Base-by-base conservation (phyloP, 768 basidiomycete genomes). In the Lyophyllum decastes region DNA sequence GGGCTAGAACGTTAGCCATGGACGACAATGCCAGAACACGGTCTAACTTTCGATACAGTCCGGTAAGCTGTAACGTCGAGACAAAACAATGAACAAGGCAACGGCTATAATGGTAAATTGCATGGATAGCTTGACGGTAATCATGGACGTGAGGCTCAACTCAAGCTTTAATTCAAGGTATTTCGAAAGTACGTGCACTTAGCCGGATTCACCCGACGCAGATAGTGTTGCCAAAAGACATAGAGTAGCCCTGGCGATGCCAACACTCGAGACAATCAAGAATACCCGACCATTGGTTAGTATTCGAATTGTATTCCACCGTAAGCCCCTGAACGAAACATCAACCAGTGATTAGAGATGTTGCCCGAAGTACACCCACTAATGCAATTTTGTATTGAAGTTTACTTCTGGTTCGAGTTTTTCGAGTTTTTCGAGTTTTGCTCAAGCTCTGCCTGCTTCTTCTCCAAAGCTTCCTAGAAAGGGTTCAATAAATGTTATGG, bases 391-490 rank as follows among this genome's bases (percentile, higher is more conserved):
- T 45, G 19, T 12, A 45, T n/a, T 26, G 19, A 6, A 22, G 30
- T 51, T 57, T 53, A 52, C 40, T 30, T 30, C 16, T 38, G 11
- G 11, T 5, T 33, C 30, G 30, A 5, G 5, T 33, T 6, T 33
- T 33, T 11, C 30, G 30, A 33, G 6, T 46, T 22, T 9, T 60
- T 55, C n/a, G 61, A 54, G 43, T 67, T 52, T 55, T 68, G 55
- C 61, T 66, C 59, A 14, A 72, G 59, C 51, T 68, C 64, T 10
- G 60, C 27, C 38, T 67, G 66, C 27, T 62, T 51, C 53, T 64
- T 53, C 57, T 68, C 61, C 24, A 72, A 57, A 8, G 52, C 27
- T 27, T 66, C 69, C 72, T 75, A 47, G 12, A 45, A 48, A 25
- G 48, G 50, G 26, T 22, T 50, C 33, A 43, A 16, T 43, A 16